These are phyloP conservation scores for Sequoia sempervirens DNA, from an alignment of 75 land plant genomes.

Conservation along the genomic window DNA sequence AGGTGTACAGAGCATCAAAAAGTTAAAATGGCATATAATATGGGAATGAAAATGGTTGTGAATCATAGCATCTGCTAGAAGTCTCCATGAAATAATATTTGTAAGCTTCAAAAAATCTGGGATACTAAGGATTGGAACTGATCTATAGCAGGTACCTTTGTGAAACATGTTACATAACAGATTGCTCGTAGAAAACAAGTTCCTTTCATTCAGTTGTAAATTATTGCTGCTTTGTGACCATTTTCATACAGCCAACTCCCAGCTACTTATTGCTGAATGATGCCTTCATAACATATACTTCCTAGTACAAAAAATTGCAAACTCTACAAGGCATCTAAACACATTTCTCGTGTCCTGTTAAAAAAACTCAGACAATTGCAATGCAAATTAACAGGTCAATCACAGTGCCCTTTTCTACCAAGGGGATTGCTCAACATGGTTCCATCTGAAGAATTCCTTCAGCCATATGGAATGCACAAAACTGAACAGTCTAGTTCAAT, in stretches of 20 bases:
- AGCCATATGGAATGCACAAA: not conserved
- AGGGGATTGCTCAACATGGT: not conserved
- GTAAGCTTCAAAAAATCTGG: not conserved
- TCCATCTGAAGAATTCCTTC: not conserved
- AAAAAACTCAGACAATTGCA: not conserved
- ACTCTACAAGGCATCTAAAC: not conserved
- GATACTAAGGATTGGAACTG: not conserved
- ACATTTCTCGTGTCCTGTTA: not conserved
- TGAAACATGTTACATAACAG: not conserved
- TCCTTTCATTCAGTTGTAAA: not conserved
- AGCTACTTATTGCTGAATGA: slow-evolving; percentile 1
- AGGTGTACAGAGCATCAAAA: not conserved
- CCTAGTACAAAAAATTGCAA: slow-evolving; percentile 5
- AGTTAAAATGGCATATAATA: not conserved
- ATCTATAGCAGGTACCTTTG: not conserved
- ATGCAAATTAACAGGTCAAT: not conserved
- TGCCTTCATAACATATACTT: not conserved
- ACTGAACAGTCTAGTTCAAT: not conserved
- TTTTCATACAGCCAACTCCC: not conserved
- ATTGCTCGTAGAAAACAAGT: not conserved
- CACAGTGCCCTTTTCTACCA: not conserved
- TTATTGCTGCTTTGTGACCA: not conserved
- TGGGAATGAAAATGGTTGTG: not conserved
- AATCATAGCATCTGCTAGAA: not conserved
- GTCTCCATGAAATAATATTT: not conserved